These are phyloP conservation scores for Fusarium chaquense DNA, from an alignment of 2,329 filamentous ascomycete species.

Conservation along the genomic window DNA sequence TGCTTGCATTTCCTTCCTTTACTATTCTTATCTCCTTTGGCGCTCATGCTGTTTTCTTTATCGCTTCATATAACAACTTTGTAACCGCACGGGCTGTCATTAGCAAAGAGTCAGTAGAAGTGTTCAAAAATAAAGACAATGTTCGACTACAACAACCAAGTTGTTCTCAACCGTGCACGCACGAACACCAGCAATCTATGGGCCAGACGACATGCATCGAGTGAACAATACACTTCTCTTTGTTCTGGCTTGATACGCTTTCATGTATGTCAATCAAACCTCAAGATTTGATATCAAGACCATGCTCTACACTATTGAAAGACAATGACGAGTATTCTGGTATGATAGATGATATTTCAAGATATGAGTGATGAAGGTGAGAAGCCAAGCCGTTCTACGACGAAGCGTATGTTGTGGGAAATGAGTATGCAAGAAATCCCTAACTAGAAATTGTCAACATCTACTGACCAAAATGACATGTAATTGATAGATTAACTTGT, in stretches of 20 bases:
- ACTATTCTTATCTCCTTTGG: not conserved
- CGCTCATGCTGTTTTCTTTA: not conserved
- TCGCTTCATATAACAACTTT: not conserved
- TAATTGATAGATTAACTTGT: too few species aligned
- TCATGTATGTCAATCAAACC: not conserved
- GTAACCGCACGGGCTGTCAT: not conserved
- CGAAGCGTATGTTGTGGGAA: not conserved
- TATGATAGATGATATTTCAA: not conserved
- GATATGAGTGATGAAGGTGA: too few species aligned
- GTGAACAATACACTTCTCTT: not conserved
- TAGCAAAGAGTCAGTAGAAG: not conserved
- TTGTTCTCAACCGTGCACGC: not conserved
- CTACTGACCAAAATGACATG: not conserved
- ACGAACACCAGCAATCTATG: not conserved
- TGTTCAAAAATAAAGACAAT: rapidly evolving
- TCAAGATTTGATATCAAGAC: not conserved
- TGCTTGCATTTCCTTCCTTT: not conserved
- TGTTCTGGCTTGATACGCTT: not conserved
- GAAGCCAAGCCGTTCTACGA: not conserved
- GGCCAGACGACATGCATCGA: not conserved
- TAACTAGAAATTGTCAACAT: not conserved
- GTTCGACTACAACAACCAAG: not conserved
- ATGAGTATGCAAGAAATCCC: not conserved
- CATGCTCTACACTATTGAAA: not conserved
- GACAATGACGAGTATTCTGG: rapidly evolving